Base-by-base conservation (phyloP, 2,329 filamentous ascomycete genomes). In the Mariannaea sp. region DNA sequence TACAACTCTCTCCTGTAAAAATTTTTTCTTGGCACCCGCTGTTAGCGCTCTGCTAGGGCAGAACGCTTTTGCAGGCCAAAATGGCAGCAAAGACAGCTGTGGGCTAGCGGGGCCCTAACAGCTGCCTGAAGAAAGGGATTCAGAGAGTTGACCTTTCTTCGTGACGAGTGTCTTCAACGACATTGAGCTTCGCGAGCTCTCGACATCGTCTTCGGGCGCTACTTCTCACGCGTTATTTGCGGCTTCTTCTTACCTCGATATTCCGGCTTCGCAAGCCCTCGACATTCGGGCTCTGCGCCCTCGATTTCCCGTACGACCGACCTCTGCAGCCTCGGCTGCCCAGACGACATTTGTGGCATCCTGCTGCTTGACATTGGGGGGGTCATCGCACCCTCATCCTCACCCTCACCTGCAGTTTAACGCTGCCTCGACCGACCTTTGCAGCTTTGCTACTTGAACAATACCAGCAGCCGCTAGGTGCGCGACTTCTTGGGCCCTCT, bases 71-170 rank as follows among this genome's bases (percentile, higher is more conserved):
- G 32, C 32, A 36, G 32, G 32, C 32, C 14, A 36, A 36, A 36
- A 17, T 36, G 32, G 32, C 32, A 17, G 32, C 32, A 36, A 36
- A 16, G 6, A 16, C 42, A 46, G 42, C 33, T 52, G 24, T 52
- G 27, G 49, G 17, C 49, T 46, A 52, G 41, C 49, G 35, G 49
- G 49, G 22, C 49, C 24, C 36, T 46, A 41, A 52, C 38, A 43
- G 43, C 43, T 53, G 43, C 43, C 36, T 10, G 10, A 48, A 52
- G 50, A 48, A 43, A 48, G 50, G 43, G 36, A 53, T 48, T 53
- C 43, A 48, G 50, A 48, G 50, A 53, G 43, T 53, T 48, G 50
- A 53, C 50, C 50, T 43, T 49, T 49, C 47, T 49, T 36, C 33
- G 48, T 10, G 44, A 30, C 19, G 38, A 17, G 17, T 24, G 29